phyloP scores from a whole-genome alignment of 2,329 filamentous ascomycete species.

The Ceratocystiopsis sp. region DNA sequence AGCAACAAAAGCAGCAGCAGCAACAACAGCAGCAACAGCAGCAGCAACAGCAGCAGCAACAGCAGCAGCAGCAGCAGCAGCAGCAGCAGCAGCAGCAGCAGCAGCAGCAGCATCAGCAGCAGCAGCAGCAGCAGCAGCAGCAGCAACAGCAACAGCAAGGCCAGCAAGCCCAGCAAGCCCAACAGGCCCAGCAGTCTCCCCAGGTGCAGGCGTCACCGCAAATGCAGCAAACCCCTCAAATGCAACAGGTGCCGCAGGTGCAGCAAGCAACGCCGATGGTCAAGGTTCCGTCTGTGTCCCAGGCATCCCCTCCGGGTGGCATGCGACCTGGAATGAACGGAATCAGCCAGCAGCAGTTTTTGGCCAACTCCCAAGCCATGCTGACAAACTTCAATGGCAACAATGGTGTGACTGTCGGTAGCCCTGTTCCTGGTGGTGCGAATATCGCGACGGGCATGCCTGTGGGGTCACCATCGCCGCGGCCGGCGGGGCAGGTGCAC shows the following conservation, averaged over 20 bases:
- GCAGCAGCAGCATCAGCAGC: constrained; percentile 4
- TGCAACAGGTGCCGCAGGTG: constrained; percentile 12
- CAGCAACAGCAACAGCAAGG: constrained; percentile 26
- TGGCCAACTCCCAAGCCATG: constrained; percentile 35
- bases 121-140: constrained; percentile 20
- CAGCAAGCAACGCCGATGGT: constrained; percentile 9
- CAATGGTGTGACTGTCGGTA: constrained; percentile 25
- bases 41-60: constrained; percentile 31
- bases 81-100: constrained; percentile 2
- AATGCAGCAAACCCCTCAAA: constrained; percentile 19
- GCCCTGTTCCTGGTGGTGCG: constrained; percentile 18
- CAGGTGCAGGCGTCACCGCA: constrained; percentile 33
- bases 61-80: constrained; percentile 2
- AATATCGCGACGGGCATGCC: neutral
- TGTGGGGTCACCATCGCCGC: constrained; percentile 25
- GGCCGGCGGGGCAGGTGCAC: constrained; percentile 4
- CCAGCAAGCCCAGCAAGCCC: constrained; percentile 22
- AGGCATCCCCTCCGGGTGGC: constrained; percentile 15
- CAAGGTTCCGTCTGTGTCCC: constrained; percentile 11
- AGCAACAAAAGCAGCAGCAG: constrained; percentile 30
- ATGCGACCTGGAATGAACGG: constrained; percentile 22
- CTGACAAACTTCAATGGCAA: constrained; percentile 31
- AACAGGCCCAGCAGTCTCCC: constrained; percentile 16
- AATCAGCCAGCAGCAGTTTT: constrained; percentile 33
- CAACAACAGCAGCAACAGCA: constrained; percentile 31